Evolutionary conservation across 345 rosid genomes (phyloP).

Genomic region (Syzygium aromaticum): DNA sequence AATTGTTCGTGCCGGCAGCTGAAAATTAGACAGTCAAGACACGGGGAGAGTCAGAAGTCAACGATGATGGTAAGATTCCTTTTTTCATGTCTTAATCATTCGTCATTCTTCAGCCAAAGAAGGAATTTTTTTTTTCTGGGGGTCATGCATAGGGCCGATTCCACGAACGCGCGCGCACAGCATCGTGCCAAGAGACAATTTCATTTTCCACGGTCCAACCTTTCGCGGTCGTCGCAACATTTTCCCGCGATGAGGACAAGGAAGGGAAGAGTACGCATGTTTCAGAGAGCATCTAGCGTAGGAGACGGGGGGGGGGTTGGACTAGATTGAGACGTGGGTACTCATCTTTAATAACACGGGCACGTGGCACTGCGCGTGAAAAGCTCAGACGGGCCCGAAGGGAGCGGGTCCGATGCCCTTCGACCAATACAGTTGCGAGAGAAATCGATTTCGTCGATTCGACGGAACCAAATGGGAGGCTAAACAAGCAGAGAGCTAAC

Average conservation of each 20-base stretch:
- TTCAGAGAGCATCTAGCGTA: neutral
- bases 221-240: neutral
- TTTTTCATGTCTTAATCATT: neutral
- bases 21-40: neutral
- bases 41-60: neutral
- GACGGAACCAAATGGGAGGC: neutral
- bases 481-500: neutral
- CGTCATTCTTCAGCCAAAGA: neutral
- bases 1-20: neutral
- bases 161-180: neutral
- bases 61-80: neutral
- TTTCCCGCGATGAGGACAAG: fast-evolving
- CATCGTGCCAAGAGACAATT: neutral
- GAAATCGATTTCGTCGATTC: neutral
- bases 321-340: neutral
- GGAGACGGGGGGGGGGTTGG: neutral
- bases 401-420: neutral
- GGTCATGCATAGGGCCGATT: neutral
- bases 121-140: neutral
- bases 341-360: neutral
- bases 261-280: neutral
- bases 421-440: neutral
- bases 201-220: neutral
- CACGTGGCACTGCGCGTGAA: neutral
- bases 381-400: neutral